Conservation (phyloP, 257 asterid species). For the Nyctanthes arbortristis region DNA sequence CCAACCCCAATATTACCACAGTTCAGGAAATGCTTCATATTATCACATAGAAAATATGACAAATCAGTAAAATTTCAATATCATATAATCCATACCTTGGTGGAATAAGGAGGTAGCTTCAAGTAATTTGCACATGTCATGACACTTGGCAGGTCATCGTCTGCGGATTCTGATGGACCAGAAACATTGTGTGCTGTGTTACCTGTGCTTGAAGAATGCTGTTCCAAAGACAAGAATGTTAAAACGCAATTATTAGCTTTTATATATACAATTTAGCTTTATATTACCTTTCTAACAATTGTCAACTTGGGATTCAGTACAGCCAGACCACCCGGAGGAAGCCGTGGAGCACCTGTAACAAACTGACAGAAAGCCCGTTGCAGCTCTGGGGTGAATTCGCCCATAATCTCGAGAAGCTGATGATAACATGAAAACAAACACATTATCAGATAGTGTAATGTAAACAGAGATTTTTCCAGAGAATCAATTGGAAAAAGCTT, state of each 20-base stretch:
- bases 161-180: conserved; percentile 79
- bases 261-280: no score
- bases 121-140: conserved; percentile 99
- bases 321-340: conserved; percentile 98
- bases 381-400: conserved; percentile 89
- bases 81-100: conserved; percentile 72
- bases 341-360: conserved; percentile 99
- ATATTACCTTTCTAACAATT: conserved; percentile 90
- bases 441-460: not conserved
- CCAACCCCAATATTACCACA: no score
- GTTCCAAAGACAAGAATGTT: conserved; percentile 19
- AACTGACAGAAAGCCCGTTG: conserved; percentile 97
- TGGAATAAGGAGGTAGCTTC: conserved; percentile 98
- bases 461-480: conserved; percentile 1
- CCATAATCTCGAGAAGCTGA: conserved; percentile 96
- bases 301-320: conserved; percentile 94
- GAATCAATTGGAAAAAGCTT: not conserved
- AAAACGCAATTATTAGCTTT: no score
- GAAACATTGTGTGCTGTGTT: conserved; percentile 50
- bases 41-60: no score
- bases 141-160: conserved; percentile 95
- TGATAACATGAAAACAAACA: conserved; percentile 14
- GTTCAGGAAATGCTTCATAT: no score
- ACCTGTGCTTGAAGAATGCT: conserved; percentile 77
- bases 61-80: no score